phyloP scores from a whole-genome alignment of 257 asterid genomes.

The Nicotiana tabacum region DNA sequence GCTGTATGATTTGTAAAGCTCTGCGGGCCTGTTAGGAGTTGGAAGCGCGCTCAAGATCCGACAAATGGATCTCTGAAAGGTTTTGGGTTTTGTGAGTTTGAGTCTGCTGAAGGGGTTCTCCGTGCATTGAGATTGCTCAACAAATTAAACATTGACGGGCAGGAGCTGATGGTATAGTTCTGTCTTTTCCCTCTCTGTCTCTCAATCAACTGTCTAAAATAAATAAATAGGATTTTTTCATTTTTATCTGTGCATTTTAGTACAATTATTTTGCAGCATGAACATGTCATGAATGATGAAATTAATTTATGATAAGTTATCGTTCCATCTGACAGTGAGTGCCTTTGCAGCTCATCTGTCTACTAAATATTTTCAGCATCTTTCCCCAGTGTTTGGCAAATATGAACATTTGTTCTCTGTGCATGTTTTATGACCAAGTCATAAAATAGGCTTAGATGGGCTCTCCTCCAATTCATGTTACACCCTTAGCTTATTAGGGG shows the following conservation, averaged over 20 bases:
- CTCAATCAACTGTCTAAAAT: background rate
- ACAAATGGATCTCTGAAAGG: constrained; percentile 74
- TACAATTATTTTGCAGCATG: background rate
- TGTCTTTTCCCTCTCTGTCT: background rate
- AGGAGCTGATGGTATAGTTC: constrained; percentile 73
- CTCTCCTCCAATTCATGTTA: background rate
- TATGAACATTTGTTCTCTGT: background rate
- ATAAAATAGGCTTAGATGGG: background rate
- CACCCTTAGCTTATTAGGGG: background rate
- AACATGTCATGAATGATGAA: background rate
- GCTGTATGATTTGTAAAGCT: constrained; percentile 48
- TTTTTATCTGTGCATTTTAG: background rate
- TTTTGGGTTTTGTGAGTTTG: constrained; percentile 96
- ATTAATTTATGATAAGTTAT: background rate
- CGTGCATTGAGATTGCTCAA: constrained; percentile 83
- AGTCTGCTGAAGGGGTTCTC: constrained; percentile 93
- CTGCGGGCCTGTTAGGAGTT: constrained; percentile 94
- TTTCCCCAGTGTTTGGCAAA: background rate
- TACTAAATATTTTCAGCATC: background rate
- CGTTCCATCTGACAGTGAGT: background rate
- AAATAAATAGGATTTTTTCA: background rate
- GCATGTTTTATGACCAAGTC: background rate
- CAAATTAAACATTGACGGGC: constrained; percentile 85
- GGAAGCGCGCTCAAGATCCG: constrained; percentile 98
- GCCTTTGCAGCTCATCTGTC: background rate